phyloP scores from a whole-genome alignment of 2,329 filamentous ascomycete genomes.

The Pestalotiopsis fici region DNA sequence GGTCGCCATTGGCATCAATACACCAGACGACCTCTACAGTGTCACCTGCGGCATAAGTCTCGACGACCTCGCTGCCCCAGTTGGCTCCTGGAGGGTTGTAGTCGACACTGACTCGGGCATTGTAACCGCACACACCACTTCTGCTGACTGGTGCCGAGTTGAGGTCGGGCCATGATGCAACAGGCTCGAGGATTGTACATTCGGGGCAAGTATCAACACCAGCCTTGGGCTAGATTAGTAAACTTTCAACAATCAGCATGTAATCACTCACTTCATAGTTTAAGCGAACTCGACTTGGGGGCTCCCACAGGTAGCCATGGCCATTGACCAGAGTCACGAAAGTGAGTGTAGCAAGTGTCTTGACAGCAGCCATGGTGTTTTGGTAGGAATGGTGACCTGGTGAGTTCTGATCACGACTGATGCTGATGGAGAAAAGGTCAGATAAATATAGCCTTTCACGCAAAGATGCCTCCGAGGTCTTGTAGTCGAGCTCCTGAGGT shows the following conservation, averaged over 20 bases:
- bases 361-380: neutral
- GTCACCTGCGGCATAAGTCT: slow-evolving; percentile 45
- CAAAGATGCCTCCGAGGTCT: neutral
- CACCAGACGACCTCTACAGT: slow-evolving; percentile 55
- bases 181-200: slow-evolving; percentile 55
- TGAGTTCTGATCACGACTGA: no score
- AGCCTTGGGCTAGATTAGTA: slow-evolving; percentile 31
- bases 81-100: slow-evolving; percentile 47
- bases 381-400: no score
- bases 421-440: neutral
- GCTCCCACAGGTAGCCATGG: slow-evolving; percentile 47
- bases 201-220: slow-evolving; percentile 53
- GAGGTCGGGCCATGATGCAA: slow-evolving; percentile 50
- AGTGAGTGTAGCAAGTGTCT: slow-evolving; percentile 8
- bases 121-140: slow-evolving; percentile 54
- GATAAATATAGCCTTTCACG: neutral
- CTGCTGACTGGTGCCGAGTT: slow-evolving; percentile 44
- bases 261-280: slow-evolving; percentile 37
- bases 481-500: neutral
- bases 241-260: neutral
- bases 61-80: slow-evolving; percentile 45
- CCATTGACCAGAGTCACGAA: slow-evolving; percentile 26
- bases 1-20: slow-evolving; percentile 56
- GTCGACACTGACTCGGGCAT: slow-evolving; percentile 52
- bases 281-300: slow-evolving; percentile 44